Evolutionary conservation across 2,329 filamentous ascomycete genomes (phyloP).

Genomic region (Epichloe sp.): DNA sequence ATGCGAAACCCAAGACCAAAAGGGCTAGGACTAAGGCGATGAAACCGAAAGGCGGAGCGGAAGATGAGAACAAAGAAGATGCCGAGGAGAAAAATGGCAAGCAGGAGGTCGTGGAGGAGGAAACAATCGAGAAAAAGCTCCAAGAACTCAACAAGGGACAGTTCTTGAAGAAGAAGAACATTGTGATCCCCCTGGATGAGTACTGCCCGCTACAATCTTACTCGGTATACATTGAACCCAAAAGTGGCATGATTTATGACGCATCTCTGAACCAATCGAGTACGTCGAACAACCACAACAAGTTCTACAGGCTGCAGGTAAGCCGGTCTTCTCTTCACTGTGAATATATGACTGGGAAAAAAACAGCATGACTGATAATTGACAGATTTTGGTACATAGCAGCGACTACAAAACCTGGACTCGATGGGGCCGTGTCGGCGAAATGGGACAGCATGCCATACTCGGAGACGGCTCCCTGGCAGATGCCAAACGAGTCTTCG

Average conservation of each 20-base stretch:
- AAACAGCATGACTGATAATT: not conserved
- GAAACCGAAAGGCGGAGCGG: slow-evolving; percentile 18
- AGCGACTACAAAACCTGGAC: slow-evolving; percentile 51
- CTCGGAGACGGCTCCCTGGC: slow-evolving; percentile 29
- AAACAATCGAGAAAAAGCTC: slow-evolving; percentile 20
- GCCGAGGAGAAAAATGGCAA: slow-evolving; percentile 11
- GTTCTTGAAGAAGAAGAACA: slow-evolving; percentile 31
- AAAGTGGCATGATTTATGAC: slow-evolving; percentile 56
- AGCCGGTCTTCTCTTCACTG: slow-evolving; percentile 2
- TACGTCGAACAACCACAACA: slow-evolving; percentile 60
- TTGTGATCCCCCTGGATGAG: slow-evolving; percentile 39
- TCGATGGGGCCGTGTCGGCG: slow-evolving; percentile 68
- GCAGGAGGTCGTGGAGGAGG: slow-evolving; percentile 15
- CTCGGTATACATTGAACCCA: slow-evolving; percentile 52
- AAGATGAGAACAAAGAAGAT: slow-evolving; percentile 29
- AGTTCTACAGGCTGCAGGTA: slow-evolving; percentile 67
- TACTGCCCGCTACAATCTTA: slow-evolving; percentile 23
- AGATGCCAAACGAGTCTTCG: slow-evolving; percentile 36
- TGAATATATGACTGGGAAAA: no score
- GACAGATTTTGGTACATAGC: slow-evolving; percentile 27
- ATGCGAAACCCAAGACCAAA: slow-evolving; percentile 15
- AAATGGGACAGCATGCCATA: slow-evolving; percentile 34
- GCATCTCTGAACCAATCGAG: slow-evolving; percentile 71
- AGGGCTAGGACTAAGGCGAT: slow-evolving; percentile 13
- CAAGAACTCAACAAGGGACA: slow-evolving; percentile 26